Evolutionary conservation across 768 basidiomycete genomes (phyloP), one percentile per base, ranked within the genome.

Genomic region (Roridomyces roridus): DNA sequence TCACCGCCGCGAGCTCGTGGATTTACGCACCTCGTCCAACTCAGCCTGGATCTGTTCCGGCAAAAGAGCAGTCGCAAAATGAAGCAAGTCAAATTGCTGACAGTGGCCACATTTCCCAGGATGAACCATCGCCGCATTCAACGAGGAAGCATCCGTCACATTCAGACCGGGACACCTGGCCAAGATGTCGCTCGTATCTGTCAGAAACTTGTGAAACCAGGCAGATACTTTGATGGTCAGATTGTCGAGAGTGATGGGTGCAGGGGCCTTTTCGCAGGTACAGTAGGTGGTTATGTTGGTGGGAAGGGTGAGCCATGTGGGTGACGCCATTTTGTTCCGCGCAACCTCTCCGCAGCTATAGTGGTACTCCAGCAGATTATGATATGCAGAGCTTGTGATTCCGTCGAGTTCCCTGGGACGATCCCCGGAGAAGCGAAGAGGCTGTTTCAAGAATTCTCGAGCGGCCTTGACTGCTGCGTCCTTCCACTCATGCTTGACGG

Each of bases 311-410:
- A n/a, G n/a, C n/a, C n/a, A n/a, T n/a, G n/a, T n/a, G n/a, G n/a
- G n/a, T n/a, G 18, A 18, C 15, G 43, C 21, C 15, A 11, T 14
- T 41, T 23, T 11, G 1, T 35, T 23, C 34, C 41, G 34, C 3
- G 48, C 42, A 23, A 44, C 55, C 28, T 17, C 18, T 8, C 24
- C 55, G 42, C 55, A 57, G 5, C 18, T 34, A 46, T 4, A 29
- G 17, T 57, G 55, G 35, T 57, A 57, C 7, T 57, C 47, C 6
- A 49, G 40, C 18, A 57, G n/a, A 39, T 51, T 39, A 43, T 57
- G 55, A 35, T 49, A 57, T 39, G 47, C 55, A 1, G 40, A 6
- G n/a, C 41, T 42, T 18, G 55, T 36, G 11, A 51, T 10, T 5
- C 28, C 20, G 3, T 23, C 26, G 1, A 49, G 42, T 31, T 37